These are phyloP conservation scores for Lyophyllum semitale DNA, from an alignment of 768 basidiomycete genomes.

Conservation along the genomic window DNA sequence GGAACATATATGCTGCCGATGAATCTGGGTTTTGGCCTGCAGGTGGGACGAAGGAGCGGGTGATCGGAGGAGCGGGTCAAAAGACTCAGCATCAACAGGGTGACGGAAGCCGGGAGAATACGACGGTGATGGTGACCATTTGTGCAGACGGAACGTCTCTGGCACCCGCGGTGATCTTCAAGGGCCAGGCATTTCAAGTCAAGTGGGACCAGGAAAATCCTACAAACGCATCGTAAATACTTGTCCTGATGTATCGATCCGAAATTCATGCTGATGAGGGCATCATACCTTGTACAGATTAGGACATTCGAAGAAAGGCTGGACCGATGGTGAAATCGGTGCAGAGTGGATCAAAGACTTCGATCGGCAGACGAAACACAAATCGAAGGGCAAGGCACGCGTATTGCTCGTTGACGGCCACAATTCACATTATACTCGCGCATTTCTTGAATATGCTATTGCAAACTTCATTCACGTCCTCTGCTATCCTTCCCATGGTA, in stretches of 20 bases:
- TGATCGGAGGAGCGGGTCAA: conserved; percentile 10
- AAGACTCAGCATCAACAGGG: conserved; percentile 7
- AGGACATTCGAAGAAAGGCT: too few species aligned
- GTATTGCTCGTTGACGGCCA: conserved; percentile 42
- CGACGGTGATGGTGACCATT: conserved; percentile 38
- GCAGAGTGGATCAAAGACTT: conserved; percentile 42
- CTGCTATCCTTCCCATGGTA: conserved; percentile 31
- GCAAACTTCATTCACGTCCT: conserved; percentile 28
- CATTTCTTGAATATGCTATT: conserved; percentile 28
- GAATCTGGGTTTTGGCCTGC: conserved; percentile 31
- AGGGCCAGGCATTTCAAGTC: conserved; percentile 30
- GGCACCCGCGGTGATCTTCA: conserved; percentile 35
- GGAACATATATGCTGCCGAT: too few species aligned
- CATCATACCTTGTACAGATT: too few species aligned
- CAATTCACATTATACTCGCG: conserved; percentile 31
- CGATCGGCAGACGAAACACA: background rate
- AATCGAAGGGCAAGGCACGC: conserved; percentile 19
- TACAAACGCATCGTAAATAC: conserved; percentile 30
- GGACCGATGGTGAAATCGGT: too few species aligned
- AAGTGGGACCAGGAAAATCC: conserved; percentile 38
- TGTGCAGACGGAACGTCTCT: conserved; percentile 38
- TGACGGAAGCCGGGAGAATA: conserved; percentile 25
- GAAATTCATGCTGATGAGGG: too few species aligned
- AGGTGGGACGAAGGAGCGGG: conserved; percentile 25
- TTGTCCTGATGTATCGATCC: too few species aligned